Percentiles rank a stretch among this genome's conserved stretches.
These are phyloP conservation scores for Gelatoporia subvermispora DNA, from an alignment of 768 basidiomycete species.

Conservation along the genomic window DNA sequence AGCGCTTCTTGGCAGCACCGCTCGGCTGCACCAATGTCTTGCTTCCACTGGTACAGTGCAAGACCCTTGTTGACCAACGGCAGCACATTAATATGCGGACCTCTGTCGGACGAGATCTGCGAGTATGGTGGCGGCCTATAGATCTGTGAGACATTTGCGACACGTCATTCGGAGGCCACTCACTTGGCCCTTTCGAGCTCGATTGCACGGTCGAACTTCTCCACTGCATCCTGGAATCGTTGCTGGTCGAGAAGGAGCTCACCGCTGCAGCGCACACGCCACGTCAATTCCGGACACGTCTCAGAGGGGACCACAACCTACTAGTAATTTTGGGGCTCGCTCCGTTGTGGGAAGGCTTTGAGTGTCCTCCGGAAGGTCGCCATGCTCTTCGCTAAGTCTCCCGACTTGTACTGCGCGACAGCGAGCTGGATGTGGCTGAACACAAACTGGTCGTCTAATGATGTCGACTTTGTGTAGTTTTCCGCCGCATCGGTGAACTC, in stretches of 20 bases:
- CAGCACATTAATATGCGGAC: slow-evolving; percentile 62
- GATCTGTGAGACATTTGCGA: neutral
- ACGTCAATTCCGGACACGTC: neutral
- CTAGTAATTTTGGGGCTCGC: slow-evolving; percentile 96
- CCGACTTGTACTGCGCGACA: slow-evolving; percentile 93
- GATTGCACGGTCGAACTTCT: slow-evolving; percentile 89
- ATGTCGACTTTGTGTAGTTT: slow-evolving; percentile 88
- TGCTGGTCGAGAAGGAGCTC: slow-evolving; percentile 92
- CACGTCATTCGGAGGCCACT: neutral
- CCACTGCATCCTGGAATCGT: slow-evolving; percentile 80
- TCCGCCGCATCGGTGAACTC: slow-evolving; percentile 81
- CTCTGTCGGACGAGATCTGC: slow-evolving; percentile 33
- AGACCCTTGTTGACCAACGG: slow-evolving; percentile 98
- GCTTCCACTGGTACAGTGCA: slow-evolving; percentile 92
- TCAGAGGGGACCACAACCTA: slow-evolving; percentile 28
- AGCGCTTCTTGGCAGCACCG: slow-evolving; percentile 85
- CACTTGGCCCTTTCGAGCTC: slow-evolving; percentile 81
- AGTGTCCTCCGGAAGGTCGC: slow-evolving; percentile 85
- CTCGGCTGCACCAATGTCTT: slow-evolving; percentile 81
- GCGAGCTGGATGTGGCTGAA: slow-evolving; percentile 97
- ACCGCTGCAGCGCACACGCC: slow-evolving; percentile 57
- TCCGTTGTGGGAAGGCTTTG: slow-evolving; percentile 77
- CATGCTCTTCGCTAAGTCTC: slow-evolving; percentile 75
- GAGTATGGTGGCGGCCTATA: neutral
- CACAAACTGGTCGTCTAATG: slow-evolving; percentile 83